Evolutionary conservation across 768 basidiomycete genomes (phyloP).

Genomic region (Lanmaoa rubissima): DNA sequence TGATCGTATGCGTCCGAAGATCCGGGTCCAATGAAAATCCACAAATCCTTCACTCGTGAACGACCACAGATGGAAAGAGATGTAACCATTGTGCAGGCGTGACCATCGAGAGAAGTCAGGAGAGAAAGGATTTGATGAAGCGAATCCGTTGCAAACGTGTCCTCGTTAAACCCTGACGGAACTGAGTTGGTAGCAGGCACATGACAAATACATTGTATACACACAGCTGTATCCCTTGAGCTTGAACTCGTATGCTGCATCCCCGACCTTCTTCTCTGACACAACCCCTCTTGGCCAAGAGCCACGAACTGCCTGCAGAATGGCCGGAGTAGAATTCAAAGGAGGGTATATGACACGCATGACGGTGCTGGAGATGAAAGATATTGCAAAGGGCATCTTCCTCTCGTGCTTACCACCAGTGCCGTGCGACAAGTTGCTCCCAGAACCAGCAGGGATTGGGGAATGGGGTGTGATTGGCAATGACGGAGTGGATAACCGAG

Average conservation of each 20-base stretch:
- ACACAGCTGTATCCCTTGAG: constrained; percentile 78
- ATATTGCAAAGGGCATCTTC: constrained; percentile 64
- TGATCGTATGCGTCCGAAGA: constrained; percentile 30
- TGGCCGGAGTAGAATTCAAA: constrained; percentile 72
- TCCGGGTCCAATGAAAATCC: constrained; percentile 68
- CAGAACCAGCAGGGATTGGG: constrained; percentile 40
- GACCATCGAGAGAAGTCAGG: constrained; percentile 61
- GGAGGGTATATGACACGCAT: constrained; percentile 79
- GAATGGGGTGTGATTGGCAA: constrained; percentile 39
- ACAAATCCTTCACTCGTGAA: constrained; percentile 72
- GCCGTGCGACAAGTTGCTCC: constrained; percentile 38
- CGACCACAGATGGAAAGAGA: constrained; percentile 72
- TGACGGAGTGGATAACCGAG: constrained; percentile 41
- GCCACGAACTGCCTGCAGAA: constrained; percentile 72
- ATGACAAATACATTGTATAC: constrained; percentile 24
- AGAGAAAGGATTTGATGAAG: constrained; percentile 68
- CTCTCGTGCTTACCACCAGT: constrained; percentile 31
- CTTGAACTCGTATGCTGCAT: constrained; percentile 75
- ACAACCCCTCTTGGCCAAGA: constrained; percentile 81
- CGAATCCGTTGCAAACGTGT: constrained; percentile 73
- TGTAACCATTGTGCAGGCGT: constrained; percentile 64
- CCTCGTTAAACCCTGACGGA: constrained; percentile 70
- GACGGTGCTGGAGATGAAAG: constrained; percentile 63
- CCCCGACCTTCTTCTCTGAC: constrained; percentile 72
- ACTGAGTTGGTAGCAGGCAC: constrained; percentile 19